Conservation (phyloP, 2,329 filamentous ascomycete species). For the Colletotrichum sp. region DNA sequence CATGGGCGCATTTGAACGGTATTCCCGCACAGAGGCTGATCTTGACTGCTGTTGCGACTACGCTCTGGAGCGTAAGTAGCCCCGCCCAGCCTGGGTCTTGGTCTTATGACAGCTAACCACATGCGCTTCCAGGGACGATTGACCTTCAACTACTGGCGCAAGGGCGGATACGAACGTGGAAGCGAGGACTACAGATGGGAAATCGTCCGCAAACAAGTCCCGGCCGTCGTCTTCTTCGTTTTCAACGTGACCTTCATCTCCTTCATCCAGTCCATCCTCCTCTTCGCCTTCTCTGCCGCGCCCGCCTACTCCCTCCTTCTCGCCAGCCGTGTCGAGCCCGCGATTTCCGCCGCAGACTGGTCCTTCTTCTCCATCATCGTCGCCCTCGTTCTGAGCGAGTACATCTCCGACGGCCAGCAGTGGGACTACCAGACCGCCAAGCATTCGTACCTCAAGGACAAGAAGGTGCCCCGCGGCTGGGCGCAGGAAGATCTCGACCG, state of each 20-base stretch:
- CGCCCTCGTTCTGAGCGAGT: constrained; percentile 68
- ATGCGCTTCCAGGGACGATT: constrained; percentile 65
- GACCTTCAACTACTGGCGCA: constrained; percentile 97
- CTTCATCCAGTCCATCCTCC: constrained; percentile 79
- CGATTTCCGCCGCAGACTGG: constrained; percentile 50
- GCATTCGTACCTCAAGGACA: constrained; percentile 73
- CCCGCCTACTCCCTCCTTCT: constrained; percentile 87
- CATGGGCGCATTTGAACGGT: constrained; percentile 81
- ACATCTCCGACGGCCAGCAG: constrained; percentile 89
- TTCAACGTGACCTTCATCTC: constrained; percentile 93
- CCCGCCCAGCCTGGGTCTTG: neutral
- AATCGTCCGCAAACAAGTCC: constrained; percentile 71
- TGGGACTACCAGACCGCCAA: constrained; percentile 91
- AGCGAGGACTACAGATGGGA: constrained; percentile 96
- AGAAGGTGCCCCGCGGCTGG: constrained; percentile 70
- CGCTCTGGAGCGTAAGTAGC: constrained; percentile 75
- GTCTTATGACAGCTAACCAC: constrained; percentile 24
- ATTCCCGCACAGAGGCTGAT: constrained; percentile 75
- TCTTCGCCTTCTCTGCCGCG: constrained; percentile 74
- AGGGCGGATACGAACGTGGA: constrained; percentile 86
- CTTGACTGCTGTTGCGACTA: constrained; percentile 71
- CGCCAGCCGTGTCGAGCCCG: constrained; percentile 65
- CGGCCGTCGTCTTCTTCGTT: constrained; percentile 73
- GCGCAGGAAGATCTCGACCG: constrained; percentile 81
- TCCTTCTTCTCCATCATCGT: constrained; percentile 52